Conservation (phyloP, 768 basidiomycete species). For the Lactarius pseudohatsudake region DNA sequence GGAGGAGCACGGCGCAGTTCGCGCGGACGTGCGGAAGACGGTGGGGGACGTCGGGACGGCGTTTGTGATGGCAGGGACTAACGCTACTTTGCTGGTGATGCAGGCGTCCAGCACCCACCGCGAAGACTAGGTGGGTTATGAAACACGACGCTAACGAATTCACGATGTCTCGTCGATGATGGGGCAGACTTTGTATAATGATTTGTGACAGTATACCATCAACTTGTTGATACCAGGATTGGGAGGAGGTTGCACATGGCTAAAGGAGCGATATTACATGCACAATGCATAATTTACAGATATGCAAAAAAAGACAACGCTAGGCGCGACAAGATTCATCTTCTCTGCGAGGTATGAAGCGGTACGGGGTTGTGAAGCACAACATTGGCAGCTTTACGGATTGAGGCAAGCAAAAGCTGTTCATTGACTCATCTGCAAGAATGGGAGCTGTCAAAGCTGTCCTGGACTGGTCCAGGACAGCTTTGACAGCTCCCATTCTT, state of each 20-base stretch:
- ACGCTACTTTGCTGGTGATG: conserved; percentile 63
- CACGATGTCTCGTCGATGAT: neutral
- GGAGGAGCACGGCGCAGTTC: conserved; percentile 55
- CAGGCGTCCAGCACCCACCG: conserved; percentile 44
- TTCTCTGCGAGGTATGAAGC: no score
- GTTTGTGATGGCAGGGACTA: conserved; percentile 62
- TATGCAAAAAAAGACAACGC: conserved; percentile 23
- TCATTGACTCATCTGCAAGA: no score
- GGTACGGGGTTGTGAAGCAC: no score
- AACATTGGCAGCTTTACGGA: no score
- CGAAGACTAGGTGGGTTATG: neutral
- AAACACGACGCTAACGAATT: neutral
- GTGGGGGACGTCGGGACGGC: conserved; percentile 83
- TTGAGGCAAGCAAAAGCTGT: no score
- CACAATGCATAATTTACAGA: conserved; percentile 25
- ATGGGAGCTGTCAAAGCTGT: no score
- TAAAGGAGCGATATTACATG: conserved; percentile 25
- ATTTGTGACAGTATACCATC: neutral
- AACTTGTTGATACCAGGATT: neutral
- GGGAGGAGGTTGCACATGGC: neutral
- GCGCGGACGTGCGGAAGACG: conserved; percentile 71
- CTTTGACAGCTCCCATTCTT: no score
- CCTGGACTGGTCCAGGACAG: no score
- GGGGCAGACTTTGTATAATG: neutral
- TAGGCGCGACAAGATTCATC: neutral